phyloP scores from a whole-genome alignment of 2,329 filamentous ascomycete species.

The Botryotinia convoluta region DNA sequence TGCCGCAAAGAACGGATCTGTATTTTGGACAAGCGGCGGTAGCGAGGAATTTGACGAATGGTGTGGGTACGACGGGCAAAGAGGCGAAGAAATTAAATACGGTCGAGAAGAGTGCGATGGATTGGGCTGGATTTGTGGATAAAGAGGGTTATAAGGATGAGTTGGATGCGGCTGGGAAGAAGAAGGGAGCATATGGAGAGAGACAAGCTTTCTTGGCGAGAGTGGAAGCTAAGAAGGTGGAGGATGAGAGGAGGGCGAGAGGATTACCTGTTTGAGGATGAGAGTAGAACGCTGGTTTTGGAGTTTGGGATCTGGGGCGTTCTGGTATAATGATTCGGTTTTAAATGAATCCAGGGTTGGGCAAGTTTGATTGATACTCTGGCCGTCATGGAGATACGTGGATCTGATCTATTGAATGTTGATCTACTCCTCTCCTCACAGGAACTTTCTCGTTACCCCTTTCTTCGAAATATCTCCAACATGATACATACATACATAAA shows the following conservation, averaged over 20 bases:
- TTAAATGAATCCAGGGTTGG: neutral
- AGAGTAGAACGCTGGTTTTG: neutral
- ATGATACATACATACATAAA: neutral
- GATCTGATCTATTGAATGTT: neutral
- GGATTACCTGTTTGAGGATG: slow-evolving; percentile 25
- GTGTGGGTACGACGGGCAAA: slow-evolving; percentile 49
- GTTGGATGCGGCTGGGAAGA: slow-evolving; percentile 61
- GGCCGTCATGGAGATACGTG: accelerated
- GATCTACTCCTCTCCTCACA: neutral
- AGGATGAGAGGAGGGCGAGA: slow-evolving; percentile 56
- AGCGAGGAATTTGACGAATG: slow-evolving; percentile 23
- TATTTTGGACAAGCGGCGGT: slow-evolving; percentile 51
- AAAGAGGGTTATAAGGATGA: slow-evolving; percentile 70
- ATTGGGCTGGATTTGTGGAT: slow-evolving; percentile 71
- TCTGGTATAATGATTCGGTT: neutral
- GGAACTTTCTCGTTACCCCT: neutral
- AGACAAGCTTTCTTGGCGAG: slow-evolving; percentile 64
- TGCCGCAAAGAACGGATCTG: slow-evolving; percentile 52
- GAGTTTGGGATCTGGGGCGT: neutral
- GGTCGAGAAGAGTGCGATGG: slow-evolving; percentile 70
- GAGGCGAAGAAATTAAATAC: slow-evolving; percentile 64
- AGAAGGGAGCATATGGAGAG: slow-evolving; percentile 61
- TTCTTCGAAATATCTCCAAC: neutral
- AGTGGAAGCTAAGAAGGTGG: slow-evolving; percentile 61
- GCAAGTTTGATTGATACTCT: neutral